Evolutionary conservation across 202 grass and related monocot genomes (phyloP).

Genomic region (Dendrocalamus latiflorus): DNA sequence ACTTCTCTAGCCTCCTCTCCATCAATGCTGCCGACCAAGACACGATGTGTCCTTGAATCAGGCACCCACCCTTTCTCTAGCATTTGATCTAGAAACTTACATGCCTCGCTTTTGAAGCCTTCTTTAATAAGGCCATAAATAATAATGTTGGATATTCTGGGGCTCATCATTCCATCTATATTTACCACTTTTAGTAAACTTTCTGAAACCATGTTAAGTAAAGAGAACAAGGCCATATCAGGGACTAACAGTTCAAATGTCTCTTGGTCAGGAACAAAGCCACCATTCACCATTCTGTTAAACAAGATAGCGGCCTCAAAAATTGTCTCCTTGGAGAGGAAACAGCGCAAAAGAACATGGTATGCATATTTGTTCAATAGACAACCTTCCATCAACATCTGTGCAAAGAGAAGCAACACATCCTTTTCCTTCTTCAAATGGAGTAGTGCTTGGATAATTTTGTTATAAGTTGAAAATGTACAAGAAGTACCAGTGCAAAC

Average conservation of each 20-base stretch:
- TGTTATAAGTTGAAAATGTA: conserved; percentile 33
- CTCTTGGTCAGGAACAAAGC: conserved; percentile 43
- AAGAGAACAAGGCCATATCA: conserved; percentile 37
- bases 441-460: conserved; percentile 42
- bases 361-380: conserved; percentile 32
- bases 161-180: conserved; percentile 25
- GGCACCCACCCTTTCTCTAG: conserved; percentile 64
- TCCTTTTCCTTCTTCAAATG: conserved; percentile 44
- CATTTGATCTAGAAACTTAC: too few relatives aligned
- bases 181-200: conserved; percentile 45
- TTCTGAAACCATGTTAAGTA: conserved; percentile 44
- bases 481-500: conserved; percentile 37
- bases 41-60: conserved; percentile 50
- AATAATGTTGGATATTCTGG: conserved; percentile 49
- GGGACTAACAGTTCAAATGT: conserved; percentile 47
- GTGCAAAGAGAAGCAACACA: conserved; percentile 40
- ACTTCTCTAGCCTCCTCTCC: conserved; percentile 7
- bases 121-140: conserved; percentile 62
- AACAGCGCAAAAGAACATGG: conserved; percentile 35
- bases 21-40: conserved; percentile 31
- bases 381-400: conserved; percentile 56
- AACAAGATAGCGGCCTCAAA: conserved; percentile 41
- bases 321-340: conserved; percentile 38
- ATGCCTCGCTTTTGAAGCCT: conserved; percentile 47
- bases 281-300: conserved; percentile 54